Conservation (phyloP, 495 filamentous ascomycete genomes). For the Tuber brumale region DNA sequence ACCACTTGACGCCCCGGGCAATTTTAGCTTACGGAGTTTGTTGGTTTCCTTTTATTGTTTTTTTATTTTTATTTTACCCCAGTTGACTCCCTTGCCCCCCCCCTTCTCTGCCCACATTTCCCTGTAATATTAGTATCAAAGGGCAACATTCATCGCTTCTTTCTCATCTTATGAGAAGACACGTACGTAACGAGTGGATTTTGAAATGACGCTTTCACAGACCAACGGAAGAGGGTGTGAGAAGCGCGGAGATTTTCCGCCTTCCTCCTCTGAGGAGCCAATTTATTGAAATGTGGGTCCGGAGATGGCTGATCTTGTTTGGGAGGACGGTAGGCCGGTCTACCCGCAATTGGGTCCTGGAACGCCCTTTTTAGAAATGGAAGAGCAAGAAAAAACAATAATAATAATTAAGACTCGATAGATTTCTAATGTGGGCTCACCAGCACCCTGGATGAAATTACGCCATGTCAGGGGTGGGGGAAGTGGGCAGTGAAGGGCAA, state of each 20-base stretch:
- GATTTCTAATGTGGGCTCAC: neutral
- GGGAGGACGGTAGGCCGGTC: neutral
- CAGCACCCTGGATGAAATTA: neutral
- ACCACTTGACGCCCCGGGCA: neutral
- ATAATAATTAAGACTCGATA: neutral
- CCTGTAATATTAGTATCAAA: neutral
- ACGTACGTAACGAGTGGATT: neutral
- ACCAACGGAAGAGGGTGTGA: neutral
- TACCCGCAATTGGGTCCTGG: constrained; percentile 23
- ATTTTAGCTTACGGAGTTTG: neutral
- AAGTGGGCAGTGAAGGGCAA: neutral
- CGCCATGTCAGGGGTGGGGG: neutral
- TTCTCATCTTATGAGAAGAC: neutral
- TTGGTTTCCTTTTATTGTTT: neutral
- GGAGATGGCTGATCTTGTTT: constrained; percentile 8
- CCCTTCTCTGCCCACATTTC: neutral
- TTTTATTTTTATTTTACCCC: neutral
- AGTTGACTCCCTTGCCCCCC: neutral
- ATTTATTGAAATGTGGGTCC: constrained; percentile 22
- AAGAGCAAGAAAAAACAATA: neutral
- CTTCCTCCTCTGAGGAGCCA: constrained; percentile 21
- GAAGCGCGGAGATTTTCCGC: neutral
- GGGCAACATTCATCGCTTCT: neutral
- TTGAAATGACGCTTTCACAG: neutral
- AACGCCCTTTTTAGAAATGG: neutral